Evolutionary conservation across 192 early-diverging fungal species (phyloP), one percentile per base, ranked within the genome.

Genomic region (Backusella westeae): DNA sequence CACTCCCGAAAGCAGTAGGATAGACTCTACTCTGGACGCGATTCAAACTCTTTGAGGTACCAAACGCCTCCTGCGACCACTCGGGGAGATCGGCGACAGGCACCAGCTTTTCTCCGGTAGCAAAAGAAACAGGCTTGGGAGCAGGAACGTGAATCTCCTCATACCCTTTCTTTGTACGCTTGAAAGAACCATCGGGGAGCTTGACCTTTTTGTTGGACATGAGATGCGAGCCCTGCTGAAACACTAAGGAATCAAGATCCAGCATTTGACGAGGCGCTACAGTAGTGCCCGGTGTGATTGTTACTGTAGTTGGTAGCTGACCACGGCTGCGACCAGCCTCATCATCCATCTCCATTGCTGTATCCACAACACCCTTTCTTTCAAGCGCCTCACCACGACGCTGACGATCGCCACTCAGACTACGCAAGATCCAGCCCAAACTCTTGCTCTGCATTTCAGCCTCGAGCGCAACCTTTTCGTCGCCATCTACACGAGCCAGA

Each of bases 191-290:
- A 74, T 93, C 89, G 14, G 98, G 98, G 9, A 98, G 85, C 77
- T 90, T 90, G 73, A 93, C 94, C 78, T 94, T 93, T 76, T 97
- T 97, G 87, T 99, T 99, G 34, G 97, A 95, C 97, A 99, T 99
- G 65, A 99, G 84, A 73, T 97, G 98, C 6, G 94, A 92, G 69
- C 98, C 98, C 84, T 98, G 94, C 71, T 91, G 80, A 83, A 99
- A 99, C 32, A 90, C 85, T 63, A 99, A 81, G 6, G 92, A 84
- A 0, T 96, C 93, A 19, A 99, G 80, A 82, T 98, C 94, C 32
- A 98, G 59, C 42, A 90, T 68, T 63, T 88, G 85, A n/a, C 85
- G 86, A 36, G 93, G 90, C 1, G 88, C 81, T 32, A 84, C 81
- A 0, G 87, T 88, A 9, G 77, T 83, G 4, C 83, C 86, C 21